These are phyloP conservation scores for Malania oleifera DNA, from an alignment of 164 flowering plant species.

Conservation along the genomic window DNA sequence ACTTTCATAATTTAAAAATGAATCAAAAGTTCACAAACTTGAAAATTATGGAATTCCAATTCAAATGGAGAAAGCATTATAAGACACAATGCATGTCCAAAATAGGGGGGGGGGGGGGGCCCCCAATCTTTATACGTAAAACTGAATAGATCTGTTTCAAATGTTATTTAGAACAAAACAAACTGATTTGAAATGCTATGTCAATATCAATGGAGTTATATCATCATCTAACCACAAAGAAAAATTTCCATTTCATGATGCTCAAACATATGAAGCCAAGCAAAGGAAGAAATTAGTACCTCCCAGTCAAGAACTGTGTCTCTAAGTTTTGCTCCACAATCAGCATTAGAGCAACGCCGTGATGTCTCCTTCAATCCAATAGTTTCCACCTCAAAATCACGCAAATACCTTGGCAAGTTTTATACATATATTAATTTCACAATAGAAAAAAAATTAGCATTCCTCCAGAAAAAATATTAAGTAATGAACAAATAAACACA, in stretches of 20 bases:
- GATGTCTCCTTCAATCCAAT: constrained; percentile 95
- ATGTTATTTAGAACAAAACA: too few species aligned
- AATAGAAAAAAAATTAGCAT: neutral
- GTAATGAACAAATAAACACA: neutral
- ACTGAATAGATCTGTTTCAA: too few species aligned
- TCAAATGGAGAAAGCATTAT: too few species aligned
- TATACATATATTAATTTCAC: constrained; percentile 5
- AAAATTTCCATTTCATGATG: neutral
- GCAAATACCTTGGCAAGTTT: constrained; percentile 55
- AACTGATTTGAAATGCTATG: too few species aligned
- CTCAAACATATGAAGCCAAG: constrained; percentile 2
- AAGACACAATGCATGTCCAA: too few species aligned
- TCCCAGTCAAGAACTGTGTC: constrained; percentile 99
- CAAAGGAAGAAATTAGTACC: constrained; percentile 38
- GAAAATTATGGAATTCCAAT: too few species aligned
- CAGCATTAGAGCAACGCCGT: constrained; percentile 57
- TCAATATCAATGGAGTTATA: too few species aligned
- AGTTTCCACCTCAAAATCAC: constrained; percentile 97
- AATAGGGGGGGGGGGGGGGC: too few species aligned
- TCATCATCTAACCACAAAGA: neutral
- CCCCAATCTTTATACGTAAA: too few species aligned
- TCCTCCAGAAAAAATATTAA: neutral
- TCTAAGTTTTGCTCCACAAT: constrained; percentile 70
- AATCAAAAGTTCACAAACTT: too few species aligned
- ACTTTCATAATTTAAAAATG: too few species aligned